Conservation (phyloP, 2,329 filamentous ascomycete genomes). For the Fusarium secorum region DNA sequence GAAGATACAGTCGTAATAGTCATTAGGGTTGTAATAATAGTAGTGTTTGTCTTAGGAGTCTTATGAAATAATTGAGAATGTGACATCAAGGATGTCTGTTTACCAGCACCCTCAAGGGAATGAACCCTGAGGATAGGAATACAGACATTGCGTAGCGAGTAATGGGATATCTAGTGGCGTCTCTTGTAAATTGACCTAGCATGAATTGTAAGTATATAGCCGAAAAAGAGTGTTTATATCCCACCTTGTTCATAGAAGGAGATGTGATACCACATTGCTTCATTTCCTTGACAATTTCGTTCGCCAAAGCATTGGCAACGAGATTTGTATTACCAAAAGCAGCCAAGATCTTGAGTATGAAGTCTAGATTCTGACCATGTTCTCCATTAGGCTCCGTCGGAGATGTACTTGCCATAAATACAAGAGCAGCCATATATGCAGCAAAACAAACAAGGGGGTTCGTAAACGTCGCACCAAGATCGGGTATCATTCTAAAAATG, state of each 20-base stretch:
- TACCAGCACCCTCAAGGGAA: neutral
- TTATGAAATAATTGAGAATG: neutral
- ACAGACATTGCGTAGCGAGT: slow-evolving; percentile 4
- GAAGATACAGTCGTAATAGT: neutral
- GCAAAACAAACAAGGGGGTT: slow-evolving; percentile 17
- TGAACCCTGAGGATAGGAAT: neutral
- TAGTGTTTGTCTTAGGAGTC: neutral
- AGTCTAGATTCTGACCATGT: neutral
- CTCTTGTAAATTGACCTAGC: neutral
- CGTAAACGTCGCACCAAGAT: neutral
- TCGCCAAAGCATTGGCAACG: neutral
- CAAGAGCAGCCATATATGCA: slow-evolving; percentile 13
- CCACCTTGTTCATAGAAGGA: slow-evolving; percentile 1
- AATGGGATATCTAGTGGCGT: neutral
- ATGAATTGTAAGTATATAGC: neutral
- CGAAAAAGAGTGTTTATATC: neutral
- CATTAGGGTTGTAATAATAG: neutral
- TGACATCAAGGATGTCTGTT: neutral
- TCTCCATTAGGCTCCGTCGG: neutral
- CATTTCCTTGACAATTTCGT: slow-evolving; percentile 14
- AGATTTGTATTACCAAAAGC: neutral
- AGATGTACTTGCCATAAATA: neutral
- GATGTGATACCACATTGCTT: neutral
- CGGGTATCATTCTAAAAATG: slow-evolving; percentile 13
- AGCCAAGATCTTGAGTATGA: slow-evolving; percentile 6